A percentile compares a stretch with the other conserved stretches of the same genome.
phyloP scores from a whole-genome alignment of 164 flowering plant genomes.

The Akebia trifoliata region DNA sequence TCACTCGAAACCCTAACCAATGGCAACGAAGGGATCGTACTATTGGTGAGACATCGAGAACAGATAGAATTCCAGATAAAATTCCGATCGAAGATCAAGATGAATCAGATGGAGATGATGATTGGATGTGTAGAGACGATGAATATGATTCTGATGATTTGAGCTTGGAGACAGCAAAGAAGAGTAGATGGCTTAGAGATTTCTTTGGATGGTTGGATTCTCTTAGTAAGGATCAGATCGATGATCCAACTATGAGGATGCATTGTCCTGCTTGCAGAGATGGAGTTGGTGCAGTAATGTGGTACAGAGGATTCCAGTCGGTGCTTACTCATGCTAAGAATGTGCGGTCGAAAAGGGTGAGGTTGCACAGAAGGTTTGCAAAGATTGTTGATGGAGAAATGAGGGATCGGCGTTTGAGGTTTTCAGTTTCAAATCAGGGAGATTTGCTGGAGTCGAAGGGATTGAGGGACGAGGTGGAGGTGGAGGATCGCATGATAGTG shows the following conservation, averaged over 20 bases:
- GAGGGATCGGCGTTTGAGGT: background rate
- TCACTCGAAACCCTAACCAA: too few relatives aligned
- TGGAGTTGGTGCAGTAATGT: background rate
- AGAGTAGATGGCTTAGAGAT: background rate
- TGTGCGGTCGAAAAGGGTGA: background rate
- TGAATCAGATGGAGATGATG: background rate
- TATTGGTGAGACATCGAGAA: background rate
- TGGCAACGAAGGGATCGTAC: background rate
- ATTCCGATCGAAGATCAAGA: background rate
- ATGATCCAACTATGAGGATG: background rate
- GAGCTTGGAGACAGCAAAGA: background rate
- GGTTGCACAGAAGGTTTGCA: background rate
- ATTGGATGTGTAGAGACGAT: background rate
- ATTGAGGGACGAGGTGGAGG: background rate
- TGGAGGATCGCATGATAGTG: background rate
- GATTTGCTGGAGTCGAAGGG: background rate
- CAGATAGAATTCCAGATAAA: background rate
- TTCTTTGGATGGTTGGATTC: background rate
- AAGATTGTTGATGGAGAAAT: background rate
- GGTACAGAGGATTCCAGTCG: background rate
- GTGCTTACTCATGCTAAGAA: background rate
- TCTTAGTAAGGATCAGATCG: background rate
- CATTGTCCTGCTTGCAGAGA: slow-evolving; percentile 2
- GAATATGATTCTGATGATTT: background rate
- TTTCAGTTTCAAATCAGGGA: background rate